Conservation (phyloP, 164 flowering plant genomes). For the Kingdonia uniflora region DNA sequence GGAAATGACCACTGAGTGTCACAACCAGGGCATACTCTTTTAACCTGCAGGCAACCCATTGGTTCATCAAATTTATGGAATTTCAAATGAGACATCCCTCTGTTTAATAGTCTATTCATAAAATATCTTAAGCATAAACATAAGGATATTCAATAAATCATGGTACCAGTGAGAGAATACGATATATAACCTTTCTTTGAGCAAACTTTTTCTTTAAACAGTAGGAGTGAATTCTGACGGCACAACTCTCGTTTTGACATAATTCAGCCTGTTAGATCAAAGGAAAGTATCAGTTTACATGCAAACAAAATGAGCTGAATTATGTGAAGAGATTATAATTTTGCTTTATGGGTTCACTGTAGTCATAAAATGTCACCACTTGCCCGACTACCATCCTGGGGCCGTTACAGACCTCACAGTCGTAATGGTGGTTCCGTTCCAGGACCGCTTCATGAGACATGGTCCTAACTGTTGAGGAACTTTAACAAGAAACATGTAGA, state of each 20-base stretch:
- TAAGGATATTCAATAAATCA: no score
- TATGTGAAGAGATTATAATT: no score
- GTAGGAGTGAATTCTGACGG: slow-evolving; percentile 57
- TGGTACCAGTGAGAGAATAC: slow-evolving; percentile 3
- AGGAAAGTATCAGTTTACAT: no score
- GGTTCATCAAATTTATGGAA: slow-evolving; percentile 1
- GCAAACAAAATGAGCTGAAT: no score
- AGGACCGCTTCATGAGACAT: no score
- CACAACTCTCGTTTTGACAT: slow-evolving; percentile 55
- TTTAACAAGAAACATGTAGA: no score
- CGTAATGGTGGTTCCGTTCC: no score
- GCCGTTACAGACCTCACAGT: no score
- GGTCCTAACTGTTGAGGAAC: no score
- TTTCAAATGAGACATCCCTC: not conserved
- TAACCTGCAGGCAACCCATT: slow-evolving; percentile 29
- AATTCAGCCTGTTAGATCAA: slow-evolving; percentile 32
- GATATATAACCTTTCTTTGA: slow-evolving; percentile 31
- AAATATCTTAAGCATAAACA: not conserved
- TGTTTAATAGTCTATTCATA: not conserved
- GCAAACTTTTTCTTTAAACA: slow-evolving; percentile 59
- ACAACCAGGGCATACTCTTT: slow-evolving; percentile 65
- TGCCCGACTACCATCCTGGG: no score
- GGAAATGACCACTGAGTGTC: slow-evolving; percentile 36
- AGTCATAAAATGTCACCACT: no score
- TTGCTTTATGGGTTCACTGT: no score